Base-by-base conservation (phyloP, 75 land plant species). In the Pinus albicaulis region DNA sequence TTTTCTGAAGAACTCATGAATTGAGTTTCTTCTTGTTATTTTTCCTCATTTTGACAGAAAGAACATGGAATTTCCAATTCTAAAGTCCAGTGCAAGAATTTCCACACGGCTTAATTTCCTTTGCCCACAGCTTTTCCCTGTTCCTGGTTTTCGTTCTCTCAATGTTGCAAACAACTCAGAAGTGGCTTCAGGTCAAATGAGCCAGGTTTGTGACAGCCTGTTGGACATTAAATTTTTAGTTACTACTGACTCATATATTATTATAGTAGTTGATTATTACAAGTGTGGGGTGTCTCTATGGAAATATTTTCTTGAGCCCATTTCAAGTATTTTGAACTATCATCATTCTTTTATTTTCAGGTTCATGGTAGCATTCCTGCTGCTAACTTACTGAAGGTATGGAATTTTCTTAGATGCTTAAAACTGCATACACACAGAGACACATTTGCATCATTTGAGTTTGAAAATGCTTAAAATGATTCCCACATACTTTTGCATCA, bases 71-170 rank as follows among this genome's bases (percentile, higher is more conserved):
- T 64, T 82, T 71, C 99, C 99, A 73, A 88, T 95, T 61, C 82
- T 94, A 66, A 87, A 82, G 81, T 80, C 98, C 14, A 94, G 99
- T 82, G 93, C 92, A 59, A 90, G 87, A 82, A 86, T 92, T 63
- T 78, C 91, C 66, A 72, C 93, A 55, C 79, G 86, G 55, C 91
- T 94, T 48, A 90, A 96, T 82, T 85, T 89, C 72, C 31, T 92
- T 26, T 96, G 99, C 73, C 99, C 99, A 44, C 91, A 92, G 63
- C 79, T 96, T 52, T 96, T 96, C 71, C 98, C 99, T 56, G 74
- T 95, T 58, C 77, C 92, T 56, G 94, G 94, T 20, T 83, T 86
- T 65, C 84, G 79, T 87, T 75, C 89, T 57, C 13, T 68, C 58
- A 71, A 76, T 23, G 53, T 61, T 10, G 31, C 52, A 19, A 77